Base-by-base conservation (phyloP, 2,329 filamentous ascomycete genomes). In the Aspergillus ochraceoroseus region DNA sequence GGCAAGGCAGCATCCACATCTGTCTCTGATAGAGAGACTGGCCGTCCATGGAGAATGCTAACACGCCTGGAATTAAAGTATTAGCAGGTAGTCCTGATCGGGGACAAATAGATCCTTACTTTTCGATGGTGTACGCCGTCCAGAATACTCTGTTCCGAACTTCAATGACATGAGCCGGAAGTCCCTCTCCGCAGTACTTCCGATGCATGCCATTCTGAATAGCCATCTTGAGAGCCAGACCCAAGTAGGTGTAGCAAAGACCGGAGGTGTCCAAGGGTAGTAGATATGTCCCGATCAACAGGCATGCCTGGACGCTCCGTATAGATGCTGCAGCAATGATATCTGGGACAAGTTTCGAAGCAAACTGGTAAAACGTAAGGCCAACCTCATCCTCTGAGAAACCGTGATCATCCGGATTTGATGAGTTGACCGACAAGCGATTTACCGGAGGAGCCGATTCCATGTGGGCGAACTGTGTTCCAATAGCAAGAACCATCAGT, bases 151-250 rank as follows among this genome's bases (percentile, higher is more conserved):
- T 66, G 50, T 76, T 77, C 12, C 75, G 65, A 2, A 68, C 71
- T 61, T 78, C 74, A 9, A 72, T 63, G 44, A 73, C 69, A 19
- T 65, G 64, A 7, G 68, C 59, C 19, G 73, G 70, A 7, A 76
- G 62, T 0, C 65, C 70, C 34, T 70, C 67, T 1, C 70, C 71
- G 1, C 67, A 60, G 42, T 71, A 73, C 38, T 65, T 71, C 33
- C 76, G 65, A 48, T 79, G 76, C 75, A 79, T 77, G 7, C 76
- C 76, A 51, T 79, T 79, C 45, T 78, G 75, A 9, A 79, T 76
- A 1, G 75, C 76, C 43, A 79, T 61, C 44, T 76, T 77, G 28
- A 78, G 61, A 2, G 74, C 73, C 8, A 79, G 55, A 5, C 74
- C 74, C 32, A 77, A 65, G 47, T 79, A 79, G 2, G 74, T 75